These are phyloP conservation scores for Yamadazyma conglobata DNA, from an alignment of 1,139 yeast genomes.

Conservation along the genomic window DNA sequence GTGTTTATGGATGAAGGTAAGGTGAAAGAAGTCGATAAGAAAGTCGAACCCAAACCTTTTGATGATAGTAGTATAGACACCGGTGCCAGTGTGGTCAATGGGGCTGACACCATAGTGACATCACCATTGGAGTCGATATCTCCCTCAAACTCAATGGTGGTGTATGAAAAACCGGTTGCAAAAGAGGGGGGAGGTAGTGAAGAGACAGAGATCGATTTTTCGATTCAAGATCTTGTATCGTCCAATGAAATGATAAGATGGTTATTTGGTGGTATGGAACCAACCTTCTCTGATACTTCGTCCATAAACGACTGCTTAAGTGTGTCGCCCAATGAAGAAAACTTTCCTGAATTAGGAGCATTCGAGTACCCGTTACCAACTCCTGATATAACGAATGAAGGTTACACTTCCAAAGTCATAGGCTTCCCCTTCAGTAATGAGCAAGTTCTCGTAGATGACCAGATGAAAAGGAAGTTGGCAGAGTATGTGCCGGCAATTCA, in stretches of 20 bases:
- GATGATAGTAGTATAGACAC: too few species aligned
- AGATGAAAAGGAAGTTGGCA: too few species aligned
- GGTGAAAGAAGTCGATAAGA: not conserved
- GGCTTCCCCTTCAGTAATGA: constrained; percentile 14
- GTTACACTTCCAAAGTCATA: constrained; percentile 4
- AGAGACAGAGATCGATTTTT: not conserved
- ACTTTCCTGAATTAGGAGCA: constrained; percentile 12
- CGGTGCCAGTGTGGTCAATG: too few species aligned
- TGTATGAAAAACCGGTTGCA: constrained; percentile 1
- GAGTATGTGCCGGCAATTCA: too few species aligned
- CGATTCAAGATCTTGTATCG: constrained; percentile 13
- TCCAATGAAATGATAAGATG: constrained; percentile 16
- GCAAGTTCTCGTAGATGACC: too few species aligned
- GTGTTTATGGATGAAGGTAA: constrained; percentile 1
- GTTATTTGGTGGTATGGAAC: constrained; percentile 15
- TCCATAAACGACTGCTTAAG: constrained; percentile 3
- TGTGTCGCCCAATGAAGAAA: constrained; percentile 14
- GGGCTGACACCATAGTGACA: too few species aligned
- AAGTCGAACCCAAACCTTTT: not conserved
- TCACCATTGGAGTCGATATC: too few species aligned
- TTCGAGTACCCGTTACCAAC: constrained; percentile 11
- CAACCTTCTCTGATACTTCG: constrained; percentile 7
- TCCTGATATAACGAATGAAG: too few species aligned
- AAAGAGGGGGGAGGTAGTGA: not conserved
- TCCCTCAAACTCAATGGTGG: too few species aligned